phyloP scores from a whole-genome alignment of 345 rosid species.

The Rubroshorea leprosula region DNA sequence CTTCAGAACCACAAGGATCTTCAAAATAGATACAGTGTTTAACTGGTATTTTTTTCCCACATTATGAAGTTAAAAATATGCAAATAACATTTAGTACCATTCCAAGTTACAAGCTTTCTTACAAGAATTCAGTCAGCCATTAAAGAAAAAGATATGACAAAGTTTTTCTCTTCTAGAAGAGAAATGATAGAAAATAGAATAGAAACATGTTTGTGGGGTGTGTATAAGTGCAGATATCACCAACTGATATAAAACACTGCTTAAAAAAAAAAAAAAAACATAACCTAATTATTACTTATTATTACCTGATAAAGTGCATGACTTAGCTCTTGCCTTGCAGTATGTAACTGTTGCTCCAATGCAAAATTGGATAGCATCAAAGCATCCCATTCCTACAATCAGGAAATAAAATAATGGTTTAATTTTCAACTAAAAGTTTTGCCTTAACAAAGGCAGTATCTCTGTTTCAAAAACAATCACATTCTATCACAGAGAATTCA shows the following conservation, averaged over 20 bases:
- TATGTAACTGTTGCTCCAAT: slow-evolving; percentile 91
- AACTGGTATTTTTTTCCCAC: too few relatives aligned
- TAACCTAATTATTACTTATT: slow-evolving; percentile 40
- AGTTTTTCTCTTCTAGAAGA: too few relatives aligned
- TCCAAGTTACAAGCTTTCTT: too few relatives aligned
- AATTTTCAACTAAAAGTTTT: not conserved
- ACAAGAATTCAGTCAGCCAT: too few relatives aligned
- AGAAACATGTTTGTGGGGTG: too few relatives aligned
- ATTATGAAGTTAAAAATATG: too few relatives aligned
- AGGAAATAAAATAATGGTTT: slow-evolving; percentile 1
- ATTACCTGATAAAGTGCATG: slow-evolving; percentile 94
- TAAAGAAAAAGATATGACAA: too few relatives aligned
- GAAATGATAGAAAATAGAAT: too few relatives aligned
- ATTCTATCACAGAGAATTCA: not conserved
- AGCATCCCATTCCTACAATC: slow-evolving; percentile 90
- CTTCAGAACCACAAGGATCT: not conserved
- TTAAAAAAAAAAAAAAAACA: not conserved
- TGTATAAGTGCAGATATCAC: too few relatives aligned
- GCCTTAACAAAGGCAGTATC: not conserved
- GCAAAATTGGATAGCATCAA: slow-evolving; percentile 93
- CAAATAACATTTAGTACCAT: too few relatives aligned
- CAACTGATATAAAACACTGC: too few relatives aligned
- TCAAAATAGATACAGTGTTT: not conserved
- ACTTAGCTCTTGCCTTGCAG: slow-evolving; percentile 96
- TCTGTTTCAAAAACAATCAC: not conserved